Evolutionary conservation across 2,329 filamentous ascomycete genomes (phyloP).

Genomic region (Rhinocladiella similis): DNA sequence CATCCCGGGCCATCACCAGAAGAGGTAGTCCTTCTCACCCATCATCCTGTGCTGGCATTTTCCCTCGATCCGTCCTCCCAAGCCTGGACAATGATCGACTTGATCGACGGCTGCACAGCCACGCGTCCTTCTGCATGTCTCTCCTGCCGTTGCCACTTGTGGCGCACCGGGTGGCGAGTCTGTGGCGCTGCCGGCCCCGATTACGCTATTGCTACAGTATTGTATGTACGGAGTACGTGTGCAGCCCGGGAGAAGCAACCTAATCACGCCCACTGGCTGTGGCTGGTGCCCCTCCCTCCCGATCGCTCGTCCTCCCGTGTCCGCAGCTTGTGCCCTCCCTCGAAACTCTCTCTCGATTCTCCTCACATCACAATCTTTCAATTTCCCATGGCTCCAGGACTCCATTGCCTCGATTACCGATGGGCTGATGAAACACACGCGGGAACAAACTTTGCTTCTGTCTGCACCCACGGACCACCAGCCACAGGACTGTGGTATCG

Average conservation of each 20-base stretch:
- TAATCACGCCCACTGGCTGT: not conserved
- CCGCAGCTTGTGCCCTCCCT: not conserved
- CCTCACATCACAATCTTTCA: conserved; percentile 11
- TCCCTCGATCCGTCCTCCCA: not conserved
- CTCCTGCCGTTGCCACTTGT: not conserved
- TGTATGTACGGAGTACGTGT: too few relatives aligned
- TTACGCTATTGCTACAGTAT: too few relatives aligned
- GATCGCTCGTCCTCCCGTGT: not conserved
- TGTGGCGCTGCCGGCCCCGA: too few relatives aligned
- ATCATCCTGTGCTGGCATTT: not conserved
- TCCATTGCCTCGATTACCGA: not conserved
- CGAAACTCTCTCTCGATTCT: not conserved
- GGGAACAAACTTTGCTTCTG: not conserved
- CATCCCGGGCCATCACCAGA: conserved; percentile 1
- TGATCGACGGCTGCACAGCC: conserved; percentile 20
- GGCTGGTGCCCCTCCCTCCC: not conserved
- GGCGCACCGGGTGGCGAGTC: not conserved
- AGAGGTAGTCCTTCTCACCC: not conserved
- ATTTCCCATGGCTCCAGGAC: conserved; percentile 8
- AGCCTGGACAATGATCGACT: conserved; percentile 10
- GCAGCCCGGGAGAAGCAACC: not conserved
- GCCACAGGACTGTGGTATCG: not conserved
- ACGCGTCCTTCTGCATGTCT: conserved; percentile 4
- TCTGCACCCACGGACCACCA: not conserved
- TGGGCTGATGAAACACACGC: not conserved